Base-by-base conservation (phyloP, 768 basidiomycete species). In the Leucosporidium scottii region DNA sequence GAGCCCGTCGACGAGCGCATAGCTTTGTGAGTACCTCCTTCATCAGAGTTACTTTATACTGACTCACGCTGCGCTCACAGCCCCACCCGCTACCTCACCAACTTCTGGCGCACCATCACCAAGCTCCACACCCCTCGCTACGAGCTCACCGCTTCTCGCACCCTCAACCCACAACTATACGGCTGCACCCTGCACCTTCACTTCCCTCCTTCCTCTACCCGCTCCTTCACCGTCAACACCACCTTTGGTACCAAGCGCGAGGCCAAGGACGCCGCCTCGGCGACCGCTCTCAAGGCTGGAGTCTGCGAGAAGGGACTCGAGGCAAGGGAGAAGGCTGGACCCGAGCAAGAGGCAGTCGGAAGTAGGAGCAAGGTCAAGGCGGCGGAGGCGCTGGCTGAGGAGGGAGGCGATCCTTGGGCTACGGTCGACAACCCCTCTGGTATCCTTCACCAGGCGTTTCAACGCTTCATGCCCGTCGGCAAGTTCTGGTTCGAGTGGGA, bases 151-250 rank as follows among this genome's bases (percentile, higher is more conserved):
- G 27, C 34, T 1, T 25, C 62, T 8, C 12, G 21, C 13, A 18
- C 47, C 23, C 12, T 30, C 30, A 2, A n/a, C 12, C 48, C 58
- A 39, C 18, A 23, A 2, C 15, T 49, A 28, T 49, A 53, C 62
- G 56, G 50, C 58, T 64, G 67, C 59, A 59, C 57, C 21, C 53
- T 68, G 20, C 63, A 63, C 21, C 67, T 68, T 36, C 25, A 20
- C 23, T 28, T 68, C 31, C 67, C 67, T 31, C 59, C 63, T 44
- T 3, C 44, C 4, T 23, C 59, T 5, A 39, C 28, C 10, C 62
- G 47, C 53, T n/a, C 34, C 12, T 61, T 68, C 67, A 23, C 49
- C 20, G 34, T 59, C 25, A 49, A n/a, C 1, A 20, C 58, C n/a
- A 12, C 58, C 7, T 25, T 18, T 21, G 31, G n/a, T 0, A 30